Conservation (phyloP, 2,329 filamentous ascomycete genomes). For the Fusarium burgessii region DNA sequence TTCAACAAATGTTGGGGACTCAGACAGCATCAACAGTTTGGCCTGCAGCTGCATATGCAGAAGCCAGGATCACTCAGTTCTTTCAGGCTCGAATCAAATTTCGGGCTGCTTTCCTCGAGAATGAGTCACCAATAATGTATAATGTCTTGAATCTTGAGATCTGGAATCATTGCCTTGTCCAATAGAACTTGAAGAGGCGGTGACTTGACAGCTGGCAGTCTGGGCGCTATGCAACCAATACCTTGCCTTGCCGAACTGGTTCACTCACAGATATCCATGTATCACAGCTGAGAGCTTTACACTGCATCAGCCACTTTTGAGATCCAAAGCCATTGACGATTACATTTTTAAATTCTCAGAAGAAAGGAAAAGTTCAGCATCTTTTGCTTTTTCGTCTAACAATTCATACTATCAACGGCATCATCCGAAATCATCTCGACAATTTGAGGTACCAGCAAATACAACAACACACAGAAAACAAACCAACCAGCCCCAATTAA, state of each 20-base stretch:
- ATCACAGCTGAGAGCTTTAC: neutral
- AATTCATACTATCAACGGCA: neutral
- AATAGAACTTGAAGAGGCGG: constrained; percentile 25
- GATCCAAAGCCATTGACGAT: neutral
- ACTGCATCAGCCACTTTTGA: constrained; percentile 20
- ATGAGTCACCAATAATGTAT: constrained; percentile 31
- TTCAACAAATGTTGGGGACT: constrained; percentile 9
- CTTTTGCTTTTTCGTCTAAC: neutral
- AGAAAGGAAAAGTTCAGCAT: no score
- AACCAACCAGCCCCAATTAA: constrained; percentile 35
- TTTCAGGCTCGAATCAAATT: constrained; percentile 17
- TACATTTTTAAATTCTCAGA: neutral
- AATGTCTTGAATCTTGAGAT: constrained; percentile 3
- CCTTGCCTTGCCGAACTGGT: constrained; percentile 19
- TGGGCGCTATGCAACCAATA: constrained; percentile 26
- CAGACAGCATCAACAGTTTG: neutral
- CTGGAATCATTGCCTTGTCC: constrained; percentile 14
- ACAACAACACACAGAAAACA: constrained; percentile 14
- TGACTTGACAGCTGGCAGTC: constrained; percentile 40
- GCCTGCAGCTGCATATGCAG: constrained; percentile 21
- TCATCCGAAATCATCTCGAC: neutral
- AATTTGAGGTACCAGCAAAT: constrained; percentile 8
- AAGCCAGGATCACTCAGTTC: neutral
- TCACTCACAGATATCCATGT: constrained; percentile 9
- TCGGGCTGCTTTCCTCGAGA: constrained; percentile 5